Percentiles rank a stretch among this genome's conserved stretches.
Evolutionary conservation across 1,139 yeast genomes (phyloP).

Genomic region (Taphrina populina): DNA sequence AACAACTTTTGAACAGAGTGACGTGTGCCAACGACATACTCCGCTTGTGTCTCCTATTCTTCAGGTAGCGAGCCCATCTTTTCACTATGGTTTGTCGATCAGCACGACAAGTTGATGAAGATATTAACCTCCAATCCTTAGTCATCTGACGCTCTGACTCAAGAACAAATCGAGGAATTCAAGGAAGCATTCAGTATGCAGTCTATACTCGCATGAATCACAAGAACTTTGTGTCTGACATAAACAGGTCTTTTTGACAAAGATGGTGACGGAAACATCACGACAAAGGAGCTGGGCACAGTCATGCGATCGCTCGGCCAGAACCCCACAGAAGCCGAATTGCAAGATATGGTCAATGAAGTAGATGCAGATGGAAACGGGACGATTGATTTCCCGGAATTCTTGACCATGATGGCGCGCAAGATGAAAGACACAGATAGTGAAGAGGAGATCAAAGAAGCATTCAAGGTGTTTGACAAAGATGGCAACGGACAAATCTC

Average conservation of each 20-base stretch:
- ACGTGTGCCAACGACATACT: no score
- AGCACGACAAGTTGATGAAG: no score
- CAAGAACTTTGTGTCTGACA: conserved; percentile 1
- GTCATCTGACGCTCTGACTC: conserved; percentile 30
- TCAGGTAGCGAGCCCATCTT: no score
- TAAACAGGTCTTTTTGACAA: conserved; percentile 34
- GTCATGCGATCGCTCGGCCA: conserved; percentile 98
- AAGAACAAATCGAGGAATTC: conserved; percentile 55
- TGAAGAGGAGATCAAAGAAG: conserved; percentile 95
- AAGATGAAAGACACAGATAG: conserved; percentile 95
- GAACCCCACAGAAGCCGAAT: conserved; percentile 93
- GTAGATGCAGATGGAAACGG: conserved; percentile 95
- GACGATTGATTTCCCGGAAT: conserved; percentile 56
- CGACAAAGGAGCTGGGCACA: conserved; percentile 92
- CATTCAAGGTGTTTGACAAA: conserved; percentile 81
- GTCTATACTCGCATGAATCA: not conserved
- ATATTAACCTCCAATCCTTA: no score
- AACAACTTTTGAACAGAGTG: no score
- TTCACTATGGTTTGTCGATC: no score
- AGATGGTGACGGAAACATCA: conserved; percentile 93
- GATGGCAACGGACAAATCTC: conserved; percentile 97
- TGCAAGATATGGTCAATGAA: conserved; percentile 94
- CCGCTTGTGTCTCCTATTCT: no score
- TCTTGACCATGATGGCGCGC: conserved; percentile 84
- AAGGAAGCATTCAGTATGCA: conserved; percentile 89